A percentile compares a stretch with the other conserved stretches of the same genome.
Conservation (phyloP, 2,329 filamentous ascomycete genomes). For the Colletotrichum somersetense region DNA sequence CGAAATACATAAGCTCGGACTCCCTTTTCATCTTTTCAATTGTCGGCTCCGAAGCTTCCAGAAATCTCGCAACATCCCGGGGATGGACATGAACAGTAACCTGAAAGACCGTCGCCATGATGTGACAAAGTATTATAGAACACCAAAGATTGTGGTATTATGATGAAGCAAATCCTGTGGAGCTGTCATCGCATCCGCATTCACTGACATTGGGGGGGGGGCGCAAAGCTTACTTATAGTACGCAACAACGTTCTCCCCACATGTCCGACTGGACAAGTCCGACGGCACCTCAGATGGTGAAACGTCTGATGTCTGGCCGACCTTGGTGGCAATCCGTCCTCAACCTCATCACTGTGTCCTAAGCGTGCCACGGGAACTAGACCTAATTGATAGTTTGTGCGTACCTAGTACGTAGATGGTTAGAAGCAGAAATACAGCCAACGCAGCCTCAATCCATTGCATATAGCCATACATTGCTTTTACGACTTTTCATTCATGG, state of each 20-base stretch:
- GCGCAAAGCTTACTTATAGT: constrained; percentile 1
- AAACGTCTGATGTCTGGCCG: constrained; percentile 37
- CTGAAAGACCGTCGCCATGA: constrained; percentile 37
- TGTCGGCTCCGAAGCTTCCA: constrained; percentile 27
- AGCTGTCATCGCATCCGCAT: not conserved
- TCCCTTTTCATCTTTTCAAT: constrained; percentile 37
- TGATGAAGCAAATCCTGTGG: not conserved
- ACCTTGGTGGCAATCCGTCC: not conserved
- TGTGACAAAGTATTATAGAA: not conserved
- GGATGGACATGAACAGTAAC: constrained; percentile 36
- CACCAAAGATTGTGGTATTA: not conserved
- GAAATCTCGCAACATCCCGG: constrained; percentile 29
- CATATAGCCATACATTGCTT: no score
- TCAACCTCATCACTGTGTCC: not conserved
- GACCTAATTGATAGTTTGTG: not conserved
- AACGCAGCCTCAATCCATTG: not conserved
- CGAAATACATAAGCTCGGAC: constrained; percentile 34
- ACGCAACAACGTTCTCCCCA: constrained; percentile 28
- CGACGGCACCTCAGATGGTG: constrained; percentile 18
- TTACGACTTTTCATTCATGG: not conserved
- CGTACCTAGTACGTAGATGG: not conserved
- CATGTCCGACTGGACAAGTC: constrained; percentile 19
- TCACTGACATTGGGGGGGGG: constrained; percentile 13
- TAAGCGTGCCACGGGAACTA: not conserved
- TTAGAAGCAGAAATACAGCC: not conserved